Evolutionary conservation across 1,139 yeast genomes (phyloP), one percentile per base, ranked within the genome.

Genomic region (Pichia sp.): DNA sequence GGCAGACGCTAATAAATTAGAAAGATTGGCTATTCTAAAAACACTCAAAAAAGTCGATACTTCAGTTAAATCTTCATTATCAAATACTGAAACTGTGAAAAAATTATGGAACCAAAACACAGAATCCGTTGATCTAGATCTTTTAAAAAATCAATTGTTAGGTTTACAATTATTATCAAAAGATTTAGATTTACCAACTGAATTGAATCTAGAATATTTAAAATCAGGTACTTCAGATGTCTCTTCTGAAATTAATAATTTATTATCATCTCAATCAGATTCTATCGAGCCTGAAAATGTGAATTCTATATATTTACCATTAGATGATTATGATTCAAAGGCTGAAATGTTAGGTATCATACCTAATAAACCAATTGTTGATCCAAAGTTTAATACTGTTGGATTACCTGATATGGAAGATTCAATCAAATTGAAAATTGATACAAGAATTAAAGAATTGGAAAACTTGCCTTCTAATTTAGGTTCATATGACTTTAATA

Each of bases 91-190:
- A 15, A 50, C 51, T 21, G 15, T 53, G 8, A 45, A 45, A 6
- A 26, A 45, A 6, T 31, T 47, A 3, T 58, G 60, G 58, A 16
- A 42, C 5, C 25, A 40, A 11, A 55, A 56, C 37, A 43, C 40
- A 6, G 59, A 57, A 38, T 37, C 45, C 6, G 50, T 71, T 22
- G 86, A 87, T 59, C 51, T 67, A 18, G 68, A 64, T 5, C 60
- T 80, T 38, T 66, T 89, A 45, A 70, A 74, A 42, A 72, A 76
- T 40, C 97, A 89, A 61, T 63, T 91, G 22, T 67, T 78, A 23
- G 86, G 93, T 0, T 75, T 86, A 50, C 88, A 88, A 58, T 60
- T 88, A 26, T 65, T 91, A 40, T 74, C 94, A 2, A 81, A 76
- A 50, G 94, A 88, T 58, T 56, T 86, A 50, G 93, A 85, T 55